Evolutionary conservation across 169 alveolate genomes (phyloP).

Genomic region (Cyclospora cayetanensis): DNA sequence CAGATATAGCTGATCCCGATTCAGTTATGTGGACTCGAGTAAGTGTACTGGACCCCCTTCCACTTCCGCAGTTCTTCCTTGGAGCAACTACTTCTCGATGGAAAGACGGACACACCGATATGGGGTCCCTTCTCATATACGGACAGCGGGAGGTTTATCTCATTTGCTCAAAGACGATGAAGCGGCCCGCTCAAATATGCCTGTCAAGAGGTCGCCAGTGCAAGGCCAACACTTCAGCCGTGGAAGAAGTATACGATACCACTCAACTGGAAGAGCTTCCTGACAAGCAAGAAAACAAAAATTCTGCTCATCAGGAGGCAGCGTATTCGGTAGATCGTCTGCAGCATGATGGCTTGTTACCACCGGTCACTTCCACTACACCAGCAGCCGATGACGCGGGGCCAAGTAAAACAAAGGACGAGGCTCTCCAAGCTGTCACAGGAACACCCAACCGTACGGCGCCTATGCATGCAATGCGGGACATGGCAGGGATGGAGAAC

Average conservation of each 20-base stretch:
- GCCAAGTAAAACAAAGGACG: background rate
- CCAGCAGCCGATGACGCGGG: background rate
- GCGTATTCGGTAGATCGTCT: background rate
- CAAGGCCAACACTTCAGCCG: too few species aligned
- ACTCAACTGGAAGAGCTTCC: too few species aligned
- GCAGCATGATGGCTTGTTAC: too few species aligned
- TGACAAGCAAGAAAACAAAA: background rate
- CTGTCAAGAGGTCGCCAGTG: too few species aligned
- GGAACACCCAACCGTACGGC: too few species aligned
- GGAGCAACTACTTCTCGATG: background rate
- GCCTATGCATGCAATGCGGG: too few species aligned
- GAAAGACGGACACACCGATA: background rate
- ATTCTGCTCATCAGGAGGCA: background rate
- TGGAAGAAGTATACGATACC: too few species aligned
- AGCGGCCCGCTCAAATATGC: too few species aligned
- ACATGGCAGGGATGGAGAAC: background rate
- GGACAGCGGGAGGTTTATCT: background rate
- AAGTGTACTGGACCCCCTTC: background rate
- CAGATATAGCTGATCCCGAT: background rate
- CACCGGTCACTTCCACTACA: too few species aligned
- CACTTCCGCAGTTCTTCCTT: background rate
- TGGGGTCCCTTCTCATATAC: background rate
- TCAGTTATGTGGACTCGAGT: conserved; percentile 23
- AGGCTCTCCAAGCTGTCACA: too few species aligned
- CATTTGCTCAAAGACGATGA: background rate